These are phyloP conservation scores for Aeschynomene evenia DNA, from an alignment of 306 rosid species.

Conservation along the genomic window DNA sequence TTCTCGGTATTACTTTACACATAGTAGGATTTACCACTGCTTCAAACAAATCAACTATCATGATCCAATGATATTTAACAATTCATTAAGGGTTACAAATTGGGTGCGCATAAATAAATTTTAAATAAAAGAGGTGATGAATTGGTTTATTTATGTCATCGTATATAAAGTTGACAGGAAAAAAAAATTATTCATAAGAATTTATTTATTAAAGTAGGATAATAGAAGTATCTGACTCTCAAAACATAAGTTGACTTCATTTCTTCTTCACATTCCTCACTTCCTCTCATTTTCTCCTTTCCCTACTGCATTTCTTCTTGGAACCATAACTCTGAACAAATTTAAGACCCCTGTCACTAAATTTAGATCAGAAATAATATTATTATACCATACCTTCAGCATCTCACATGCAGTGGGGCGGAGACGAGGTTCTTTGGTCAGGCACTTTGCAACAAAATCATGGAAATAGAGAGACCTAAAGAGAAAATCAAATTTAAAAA, in stretches of 20 bases:
- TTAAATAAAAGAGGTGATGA: neutral
- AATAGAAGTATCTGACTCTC: neutral
- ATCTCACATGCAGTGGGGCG: slow-evolving; percentile 95
- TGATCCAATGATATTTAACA: neutral
- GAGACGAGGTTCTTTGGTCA: slow-evolving; percentile 90
- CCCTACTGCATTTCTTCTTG: neutral
- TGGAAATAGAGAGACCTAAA: slow-evolving; percentile 93
- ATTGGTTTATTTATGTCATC: neutral
- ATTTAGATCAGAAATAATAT: slow-evolving; percentile 10
- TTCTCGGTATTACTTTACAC: neutral
- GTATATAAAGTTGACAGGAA: neutral
- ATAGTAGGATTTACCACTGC: neutral
- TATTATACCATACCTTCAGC: slow-evolving; percentile 74
- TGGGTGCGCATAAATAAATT: too few relatives aligned
- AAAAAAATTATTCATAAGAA: neutral
- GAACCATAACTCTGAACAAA: slow-evolving; percentile 8
- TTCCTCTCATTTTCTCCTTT: neutral
- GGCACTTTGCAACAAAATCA: slow-evolving; percentile 95
- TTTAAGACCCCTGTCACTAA: slow-evolving; percentile 9
- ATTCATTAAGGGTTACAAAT: neutral
- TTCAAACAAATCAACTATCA: neutral
- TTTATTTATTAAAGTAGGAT: neutral
- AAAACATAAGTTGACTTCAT: neutral
- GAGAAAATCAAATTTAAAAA: slow-evolving; percentile 31
- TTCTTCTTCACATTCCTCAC: neutral